These are phyloP conservation scores for Mallotus nudiflorus DNA, from an alignment of 345 rosid genomes.

Conservation along the genomic window DNA sequence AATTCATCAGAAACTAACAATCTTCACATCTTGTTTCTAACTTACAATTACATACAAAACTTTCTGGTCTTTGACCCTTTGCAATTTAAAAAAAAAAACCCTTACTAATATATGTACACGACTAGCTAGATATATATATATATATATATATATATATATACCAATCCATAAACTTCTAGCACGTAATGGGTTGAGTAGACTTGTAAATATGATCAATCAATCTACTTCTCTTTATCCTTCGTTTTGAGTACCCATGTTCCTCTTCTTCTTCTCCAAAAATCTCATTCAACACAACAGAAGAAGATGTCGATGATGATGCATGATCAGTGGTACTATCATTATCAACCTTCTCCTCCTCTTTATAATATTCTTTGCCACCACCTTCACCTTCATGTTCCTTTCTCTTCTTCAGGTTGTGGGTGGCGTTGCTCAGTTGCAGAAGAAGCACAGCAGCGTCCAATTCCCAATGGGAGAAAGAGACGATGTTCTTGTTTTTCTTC, in stretches of 20 bases:
- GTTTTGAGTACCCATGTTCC: neutral
- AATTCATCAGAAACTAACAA: too few species aligned
- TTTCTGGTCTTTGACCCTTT: too few species aligned
- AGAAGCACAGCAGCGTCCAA: neutral
- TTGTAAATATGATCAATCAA: neutral
- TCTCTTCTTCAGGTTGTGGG: neutral
- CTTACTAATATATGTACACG: too few species aligned
- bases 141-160: too few species aligned
- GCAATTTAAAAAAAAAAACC: too few species aligned
- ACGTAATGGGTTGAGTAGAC: neutral
- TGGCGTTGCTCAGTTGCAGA: constrained; percentile 3
- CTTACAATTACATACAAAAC: too few species aligned
- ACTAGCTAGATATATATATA: too few species aligned
- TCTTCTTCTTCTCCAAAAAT: neutral
- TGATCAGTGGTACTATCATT: too few species aligned
- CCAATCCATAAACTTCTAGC: neutral
- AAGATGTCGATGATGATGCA: neutral
- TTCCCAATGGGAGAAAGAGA: neutral
- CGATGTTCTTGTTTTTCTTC: neutral
- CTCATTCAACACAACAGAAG: neutral
- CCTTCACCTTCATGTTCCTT: neutral
- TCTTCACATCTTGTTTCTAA: too few species aligned
- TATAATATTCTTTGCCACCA: neutral
- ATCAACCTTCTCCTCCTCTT: neutral
- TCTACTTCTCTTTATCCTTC: constrained; percentile 10